phyloP scores from a whole-genome alignment of 768 basidiomycete genomes.

The Leucocoprinus leucothites region DNA sequence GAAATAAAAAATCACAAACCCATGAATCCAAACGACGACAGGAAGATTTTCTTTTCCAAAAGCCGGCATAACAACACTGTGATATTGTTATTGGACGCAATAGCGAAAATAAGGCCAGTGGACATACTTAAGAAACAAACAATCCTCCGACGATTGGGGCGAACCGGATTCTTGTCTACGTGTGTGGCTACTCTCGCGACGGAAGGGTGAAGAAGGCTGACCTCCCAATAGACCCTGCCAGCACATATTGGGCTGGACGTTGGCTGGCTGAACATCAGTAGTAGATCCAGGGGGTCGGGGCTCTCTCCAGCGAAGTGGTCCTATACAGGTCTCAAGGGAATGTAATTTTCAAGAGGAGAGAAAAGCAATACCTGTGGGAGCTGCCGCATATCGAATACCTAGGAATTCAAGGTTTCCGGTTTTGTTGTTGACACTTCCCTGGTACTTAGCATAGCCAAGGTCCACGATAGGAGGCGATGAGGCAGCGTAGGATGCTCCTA shows the following conservation, averaged over 20 bases:
- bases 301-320: constrained; percentile 13
- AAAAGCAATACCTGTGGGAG: no score
- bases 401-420: no score
- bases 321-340: constrained; percentile 13
- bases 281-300: neutral
- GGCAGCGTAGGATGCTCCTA: no score
- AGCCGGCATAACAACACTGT: neutral
- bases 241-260: neutral
- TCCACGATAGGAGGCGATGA: no score
- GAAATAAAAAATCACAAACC: neutral
- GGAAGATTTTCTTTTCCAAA: neutral
- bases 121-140: neutral
- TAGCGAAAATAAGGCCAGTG: neutral
- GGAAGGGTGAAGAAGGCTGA: neutral
- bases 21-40: neutral
- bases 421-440: no score
- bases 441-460: no score
- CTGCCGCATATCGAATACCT: no score
- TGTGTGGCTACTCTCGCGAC: neutral
- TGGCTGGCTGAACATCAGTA: constrained; percentile 1
- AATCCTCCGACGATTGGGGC: neutral
- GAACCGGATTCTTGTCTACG: neutral
- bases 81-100: neutral
- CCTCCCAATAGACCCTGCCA: neutral
- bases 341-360: no score